These are phyloP conservation scores for Potentilla sterilis DNA, from an alignment of 306 rosid species.

Conservation along the genomic window DNA sequence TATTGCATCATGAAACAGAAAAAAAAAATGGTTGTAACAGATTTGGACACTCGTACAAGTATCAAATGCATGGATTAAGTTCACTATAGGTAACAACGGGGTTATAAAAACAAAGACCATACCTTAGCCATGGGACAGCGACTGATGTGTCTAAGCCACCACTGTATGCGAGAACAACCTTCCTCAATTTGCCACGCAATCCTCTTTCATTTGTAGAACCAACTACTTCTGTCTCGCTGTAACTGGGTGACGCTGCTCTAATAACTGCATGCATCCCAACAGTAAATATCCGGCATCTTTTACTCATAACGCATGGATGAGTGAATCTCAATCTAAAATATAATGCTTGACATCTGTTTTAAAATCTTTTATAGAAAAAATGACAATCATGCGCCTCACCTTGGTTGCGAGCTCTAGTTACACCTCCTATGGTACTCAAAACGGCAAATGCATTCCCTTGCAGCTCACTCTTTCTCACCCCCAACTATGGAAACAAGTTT, in stretches of 20 bases:
- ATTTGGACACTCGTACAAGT: background rate
- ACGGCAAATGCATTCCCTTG: constrained; percentile 26
- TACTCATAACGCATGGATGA: background rate
- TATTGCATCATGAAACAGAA: background rate
- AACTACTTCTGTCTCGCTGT: constrained; percentile 36
- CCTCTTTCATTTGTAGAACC: constrained; percentile 44
- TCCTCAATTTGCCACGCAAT: constrained; percentile 71
- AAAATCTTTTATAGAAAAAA: background rate
- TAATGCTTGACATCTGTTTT: background rate
- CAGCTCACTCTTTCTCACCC: constrained; percentile 41
- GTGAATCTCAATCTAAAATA: background rate
- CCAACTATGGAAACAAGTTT: constrained; percentile 35
- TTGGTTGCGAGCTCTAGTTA: constrained; percentile 34
- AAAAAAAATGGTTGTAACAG: background rate
- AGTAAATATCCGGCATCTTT: constrained; percentile 7
- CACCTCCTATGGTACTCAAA: constrained; percentile 24
- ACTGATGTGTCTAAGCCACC: constrained; percentile 98
- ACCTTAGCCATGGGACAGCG: constrained; percentile 97
- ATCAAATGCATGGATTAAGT: background rate
- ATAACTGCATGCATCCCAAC: constrained; percentile 41
- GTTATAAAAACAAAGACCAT: background rate
- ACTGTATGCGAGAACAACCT: constrained; percentile 93
- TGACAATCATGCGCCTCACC: constrained; percentile 38
- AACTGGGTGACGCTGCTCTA: constrained; percentile 43
- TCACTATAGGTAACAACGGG: background rate